Conservation (phyloP, 331 rosid species). For the Rhamnella rubrinervis region DNA sequence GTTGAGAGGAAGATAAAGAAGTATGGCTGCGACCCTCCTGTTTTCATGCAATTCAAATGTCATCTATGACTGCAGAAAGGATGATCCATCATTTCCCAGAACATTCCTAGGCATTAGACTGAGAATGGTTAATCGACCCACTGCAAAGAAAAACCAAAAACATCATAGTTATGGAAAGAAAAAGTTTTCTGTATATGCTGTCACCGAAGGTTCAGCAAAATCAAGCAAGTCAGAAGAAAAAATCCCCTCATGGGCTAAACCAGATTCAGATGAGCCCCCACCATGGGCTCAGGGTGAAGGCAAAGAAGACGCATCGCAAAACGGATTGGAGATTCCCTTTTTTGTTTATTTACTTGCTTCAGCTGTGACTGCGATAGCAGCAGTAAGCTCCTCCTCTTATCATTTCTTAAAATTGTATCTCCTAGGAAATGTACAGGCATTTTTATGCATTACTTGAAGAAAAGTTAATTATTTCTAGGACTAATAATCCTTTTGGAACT, state of each 20-base stretch:
- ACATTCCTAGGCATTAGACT: constrained; percentile 26
- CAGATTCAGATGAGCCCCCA: constrained; percentile 89
- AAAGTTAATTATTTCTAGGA: neutral
- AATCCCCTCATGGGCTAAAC: constrained; percentile 85
- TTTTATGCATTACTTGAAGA: constrained; percentile 2
- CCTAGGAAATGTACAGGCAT: neutral
- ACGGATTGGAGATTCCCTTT: constrained; percentile 60
- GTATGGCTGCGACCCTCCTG: constrained; percentile 37
- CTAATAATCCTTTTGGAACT: neutral
- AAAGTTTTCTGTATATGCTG: constrained; percentile 47
- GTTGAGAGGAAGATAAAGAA: neutral
- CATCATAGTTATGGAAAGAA: constrained; percentile 1
- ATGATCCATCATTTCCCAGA: constrained; percentile 8
- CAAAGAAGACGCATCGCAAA: constrained; percentile 29
- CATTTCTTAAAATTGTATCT: neutral
- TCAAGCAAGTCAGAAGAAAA: constrained; percentile 74
- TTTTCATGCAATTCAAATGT: constrained; percentile 28
- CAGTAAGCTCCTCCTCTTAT: constrained; percentile 45
- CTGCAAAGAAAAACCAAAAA: constrained; percentile 8
- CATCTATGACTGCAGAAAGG: constrained; percentile 15
- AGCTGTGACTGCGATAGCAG: constrained; percentile 88
- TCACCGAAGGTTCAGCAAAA: constrained; percentile 75
- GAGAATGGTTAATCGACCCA: constrained; percentile 14
- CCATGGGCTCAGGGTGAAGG: constrained; percentile 86
- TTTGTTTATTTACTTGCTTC: constrained; percentile 77